Evolutionary conservation across 148 eudicot species (phyloP), one percentile per base, ranked within the genome.

Genomic region (Spergularia bocconei): DNA sequence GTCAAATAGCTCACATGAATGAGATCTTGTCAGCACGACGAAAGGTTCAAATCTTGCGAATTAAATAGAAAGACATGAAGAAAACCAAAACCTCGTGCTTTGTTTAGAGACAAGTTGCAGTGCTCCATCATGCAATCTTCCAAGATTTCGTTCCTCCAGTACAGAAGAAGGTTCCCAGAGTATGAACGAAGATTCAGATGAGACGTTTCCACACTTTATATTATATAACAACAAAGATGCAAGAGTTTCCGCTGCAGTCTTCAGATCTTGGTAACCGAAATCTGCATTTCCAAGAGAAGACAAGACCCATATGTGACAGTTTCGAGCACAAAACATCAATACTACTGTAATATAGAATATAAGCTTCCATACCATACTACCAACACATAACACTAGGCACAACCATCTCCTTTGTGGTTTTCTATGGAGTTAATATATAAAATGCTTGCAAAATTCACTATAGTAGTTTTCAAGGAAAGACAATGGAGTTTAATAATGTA

Each of bases 1-100:
- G 80, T 60, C 93, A 87, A 78, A 81, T 91, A 70, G 86, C 90
- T 4, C 88, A 85, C 61, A 85, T 90, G 93, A 91, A 87, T 39
- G 88, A 88, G 77, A 70, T 79, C 15, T 75, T 90, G 75, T 81
- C 81, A 53, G 82, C 87, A 61, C 79, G 86, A 38, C 75, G 86
- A 69, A 85, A 83, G 79, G 89, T 89, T 77, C 88, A 82, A 23
- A 89, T 91, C 70, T 25, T 86, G 67, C 77, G 89, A 63, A 84
- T 87, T 68, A 78, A 67, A 39, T 84, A 77, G 77, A 7, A 20
- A 61, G 44, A 52, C 74, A 67, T 69, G 39, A 53, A 20, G 71
- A 67, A 67, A 50, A 21, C 23, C 71, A 68, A 36, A 53, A 69
- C 59, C 59, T 61, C 4, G 20, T 61, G 44, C 23, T 75, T 59